Percentiles rank a stretch among this genome's conserved stretches.
These are phyloP conservation scores for Corchorus olitorius DNA, from an alignment of 345 rosid species.

Conservation along the genomic window DNA sequence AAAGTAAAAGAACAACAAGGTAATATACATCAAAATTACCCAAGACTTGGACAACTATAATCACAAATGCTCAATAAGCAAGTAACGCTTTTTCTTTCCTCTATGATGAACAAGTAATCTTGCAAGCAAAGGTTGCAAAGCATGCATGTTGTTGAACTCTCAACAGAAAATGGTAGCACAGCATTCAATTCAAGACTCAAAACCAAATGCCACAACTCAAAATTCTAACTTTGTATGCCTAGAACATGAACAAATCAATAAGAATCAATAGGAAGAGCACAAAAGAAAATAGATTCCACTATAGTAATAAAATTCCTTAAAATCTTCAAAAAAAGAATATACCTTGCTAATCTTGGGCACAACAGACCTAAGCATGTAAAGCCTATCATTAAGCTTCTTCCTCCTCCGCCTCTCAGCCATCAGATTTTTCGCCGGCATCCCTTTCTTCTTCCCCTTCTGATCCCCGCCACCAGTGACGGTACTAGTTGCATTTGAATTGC, in stretches of 20 bases:
- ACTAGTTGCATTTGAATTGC: slow-evolving; percentile 48
- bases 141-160: background rate
- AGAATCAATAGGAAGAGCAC: background rate
- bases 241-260: background rate
- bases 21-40: slow-evolving; percentile 4
- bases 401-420: slow-evolving; percentile 97
- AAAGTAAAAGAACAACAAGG: background rate
- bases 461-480: slow-evolving; percentile 43
- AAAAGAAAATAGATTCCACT: background rate
- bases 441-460: slow-evolving; percentile 78
- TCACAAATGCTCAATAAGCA: slow-evolving; percentile 12
- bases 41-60: slow-evolving; percentile 7
- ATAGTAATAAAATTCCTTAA: background rate
- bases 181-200: slow-evolving; percentile 2
- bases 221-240: slow-evolving; percentile 1
- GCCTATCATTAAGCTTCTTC: slow-evolving; percentile 98
- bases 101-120: background rate
- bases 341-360: slow-evolving; percentile 99
- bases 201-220: background rate
- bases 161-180: background rate
- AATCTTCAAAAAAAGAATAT: background rate
- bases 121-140: background rate
- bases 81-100: too few species aligned
- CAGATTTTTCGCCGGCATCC: slow-evolving; percentile 91
- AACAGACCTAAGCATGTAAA: slow-evolving; percentile 95